phyloP scores from a whole-genome alignment of 2,329 filamentous ascomycete genomes.

The Penicillium sp. region DNA sequence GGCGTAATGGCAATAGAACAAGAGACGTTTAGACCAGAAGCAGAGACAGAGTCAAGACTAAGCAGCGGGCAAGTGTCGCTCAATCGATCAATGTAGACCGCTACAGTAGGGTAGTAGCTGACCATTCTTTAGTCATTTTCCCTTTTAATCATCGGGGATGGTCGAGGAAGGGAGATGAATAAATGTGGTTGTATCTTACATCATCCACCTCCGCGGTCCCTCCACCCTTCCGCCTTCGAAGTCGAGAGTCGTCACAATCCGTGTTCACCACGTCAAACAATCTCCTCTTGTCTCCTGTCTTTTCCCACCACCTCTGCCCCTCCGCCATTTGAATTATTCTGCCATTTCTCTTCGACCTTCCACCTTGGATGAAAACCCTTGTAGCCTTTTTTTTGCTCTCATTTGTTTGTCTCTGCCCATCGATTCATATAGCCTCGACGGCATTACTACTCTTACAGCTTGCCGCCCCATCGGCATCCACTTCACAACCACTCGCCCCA shows the following conservation, averaged over 20 bases:
- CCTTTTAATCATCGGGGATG: too few relatives aligned
- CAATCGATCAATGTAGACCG: background rate
- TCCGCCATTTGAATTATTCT: conserved; percentile 8
- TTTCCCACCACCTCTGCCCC: conserved; percentile 4
- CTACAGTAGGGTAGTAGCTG: too few relatives aligned
- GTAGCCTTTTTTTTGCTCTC: background rate
- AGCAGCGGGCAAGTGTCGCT: background rate
- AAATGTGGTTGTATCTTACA: background rate
- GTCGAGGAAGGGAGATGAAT: too few relatives aligned
- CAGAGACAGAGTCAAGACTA: background rate
- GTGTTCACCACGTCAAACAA: conserved; percentile 11
- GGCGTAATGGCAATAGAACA: conserved; percentile 1
- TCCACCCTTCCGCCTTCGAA: conserved; percentile 42
- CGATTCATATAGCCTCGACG: conserved; percentile 10
- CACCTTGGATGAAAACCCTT: background rate
- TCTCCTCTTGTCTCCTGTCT: conserved; percentile 11
- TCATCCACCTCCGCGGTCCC: conserved; percentile 29
- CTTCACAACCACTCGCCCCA: conserved; percentile 9
- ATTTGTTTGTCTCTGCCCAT: conserved; percentile 11
- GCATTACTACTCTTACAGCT: background rate
- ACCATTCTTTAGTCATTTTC: too few relatives aligned
- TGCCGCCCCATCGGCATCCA: conserved; percentile 9
- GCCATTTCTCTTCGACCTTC: background rate
- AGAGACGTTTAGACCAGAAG: background rate
- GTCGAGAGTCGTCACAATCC: conserved; percentile 31